These are phyloP conservation scores for Plasmodium vivax DNA, from an alignment of 169 alveolate species.

Conservation along the genomic window DNA sequence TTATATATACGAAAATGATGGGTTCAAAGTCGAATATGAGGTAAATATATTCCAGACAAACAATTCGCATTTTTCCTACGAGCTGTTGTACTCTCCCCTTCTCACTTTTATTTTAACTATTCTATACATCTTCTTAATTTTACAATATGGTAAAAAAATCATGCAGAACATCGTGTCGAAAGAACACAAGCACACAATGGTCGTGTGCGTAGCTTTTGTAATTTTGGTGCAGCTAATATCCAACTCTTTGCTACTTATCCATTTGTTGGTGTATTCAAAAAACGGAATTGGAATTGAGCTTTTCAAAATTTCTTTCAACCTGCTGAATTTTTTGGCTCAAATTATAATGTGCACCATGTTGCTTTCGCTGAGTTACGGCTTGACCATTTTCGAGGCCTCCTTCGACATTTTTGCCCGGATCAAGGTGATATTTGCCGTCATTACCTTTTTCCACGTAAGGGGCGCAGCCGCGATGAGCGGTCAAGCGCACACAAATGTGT, in stretches of 20 bases:
- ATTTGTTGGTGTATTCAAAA: constrained; percentile 58
- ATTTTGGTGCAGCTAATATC: constrained; percentile 57
- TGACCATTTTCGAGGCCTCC: constrained; percentile 47
- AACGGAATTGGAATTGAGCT: constrained; percentile 64
- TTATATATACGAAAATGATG: constrained; percentile 67
- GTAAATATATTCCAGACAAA: constrained; percentile 61
- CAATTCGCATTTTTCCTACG: constrained; percentile 67
- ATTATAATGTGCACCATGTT: constrained; percentile 71
- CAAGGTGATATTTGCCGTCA: constrained; percentile 28
- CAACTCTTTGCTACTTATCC: constrained; percentile 45
- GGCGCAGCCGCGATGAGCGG: background rate
- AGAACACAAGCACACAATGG: constrained; percentile 45
- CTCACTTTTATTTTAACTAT: constrained; percentile 44
- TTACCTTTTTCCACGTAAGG: constrained; percentile 66
- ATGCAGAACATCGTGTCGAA: constrained; percentile 39
- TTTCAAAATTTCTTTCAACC: constrained; percentile 50
- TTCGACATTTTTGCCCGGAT: constrained; percentile 23
- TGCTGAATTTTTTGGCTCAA: constrained; percentile 58
- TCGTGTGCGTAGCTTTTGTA: constrained; percentile 49
- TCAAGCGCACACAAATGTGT: background rate
- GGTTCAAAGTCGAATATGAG: constrained; percentile 55
- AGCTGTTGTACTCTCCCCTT: constrained; percentile 48
- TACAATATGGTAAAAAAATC: constrained; percentile 43
- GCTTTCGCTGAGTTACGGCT: constrained; percentile 63
- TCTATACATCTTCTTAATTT: constrained; percentile 44